Percentiles rank a stretch among this genome's conserved stretches.
phyloP scores from a whole-genome alignment of 1,284 basidiomycete genomes.

The Cystobasidiaceae sp. region DNA sequence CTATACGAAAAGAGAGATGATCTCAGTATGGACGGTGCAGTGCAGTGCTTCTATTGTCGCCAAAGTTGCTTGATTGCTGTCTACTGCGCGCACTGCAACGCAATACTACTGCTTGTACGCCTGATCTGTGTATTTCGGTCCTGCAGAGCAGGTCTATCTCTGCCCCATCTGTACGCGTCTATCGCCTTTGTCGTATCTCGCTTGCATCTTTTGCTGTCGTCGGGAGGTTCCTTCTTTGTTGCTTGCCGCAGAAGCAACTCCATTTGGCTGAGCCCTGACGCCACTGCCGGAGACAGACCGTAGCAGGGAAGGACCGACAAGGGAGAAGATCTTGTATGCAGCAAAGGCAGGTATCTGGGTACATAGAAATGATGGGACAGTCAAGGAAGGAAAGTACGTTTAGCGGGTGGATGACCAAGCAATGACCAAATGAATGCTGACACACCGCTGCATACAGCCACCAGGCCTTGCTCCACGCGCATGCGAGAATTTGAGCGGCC shows the following conservation, averaged over 20 bases:
- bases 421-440: no score
- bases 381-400: background rate
- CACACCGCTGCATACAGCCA: constrained; percentile 18
- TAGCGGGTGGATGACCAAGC: no score
- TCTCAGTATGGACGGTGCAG: no score
- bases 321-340: constrained; percentile 26
- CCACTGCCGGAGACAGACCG: background rate
- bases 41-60: no score
- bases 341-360: constrained; percentile 28
- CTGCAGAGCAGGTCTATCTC: background rate
- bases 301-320: constrained; percentile 21
- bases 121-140: background rate
- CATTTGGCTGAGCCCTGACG: background rate
- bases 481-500: constrained; percentile 12
- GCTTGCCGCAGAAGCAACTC: background rate
- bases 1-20: no score
- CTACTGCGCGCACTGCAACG: no score
- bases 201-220: constrained; percentile 30
- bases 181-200: constrained; percentile 28
- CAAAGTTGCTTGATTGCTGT: no score
- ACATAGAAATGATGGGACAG: background rate
- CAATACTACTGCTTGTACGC: no score
- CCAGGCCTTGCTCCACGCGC: constrained; percentile 4
- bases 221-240: constrained; percentile 18
- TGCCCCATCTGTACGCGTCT: constrained; percentile 19